Conservation (phyloP, 495 filamentous ascomycete genomes). For the Talaromyces proteolyticus region DNA sequence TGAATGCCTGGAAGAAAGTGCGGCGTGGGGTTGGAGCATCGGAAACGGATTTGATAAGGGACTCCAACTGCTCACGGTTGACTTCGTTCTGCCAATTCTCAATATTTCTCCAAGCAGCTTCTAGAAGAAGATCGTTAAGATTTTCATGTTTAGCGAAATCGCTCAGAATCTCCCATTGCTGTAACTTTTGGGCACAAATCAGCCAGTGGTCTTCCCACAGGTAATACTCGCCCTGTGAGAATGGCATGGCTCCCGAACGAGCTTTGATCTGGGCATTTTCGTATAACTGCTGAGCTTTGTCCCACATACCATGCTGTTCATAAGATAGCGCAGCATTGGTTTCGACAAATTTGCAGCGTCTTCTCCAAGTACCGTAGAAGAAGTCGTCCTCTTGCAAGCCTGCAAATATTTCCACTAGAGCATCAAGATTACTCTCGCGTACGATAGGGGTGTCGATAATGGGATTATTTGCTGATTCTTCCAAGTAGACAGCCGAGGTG, state of each 20-base stretch:
- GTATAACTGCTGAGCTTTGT: conserved; percentile 93
- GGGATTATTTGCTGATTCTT: conserved; percentile 76
- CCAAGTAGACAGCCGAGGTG: conserved; percentile 74
- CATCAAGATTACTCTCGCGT: conserved; percentile 90
- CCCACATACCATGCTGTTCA: conserved; percentile 99
- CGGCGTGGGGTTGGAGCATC: conserved; percentile 92
- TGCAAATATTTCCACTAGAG: conserved; percentile 84
- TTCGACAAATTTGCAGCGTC: conserved; percentile 90
- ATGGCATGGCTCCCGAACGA: conserved; percentile 83
- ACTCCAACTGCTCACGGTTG: conserved; percentile 82
- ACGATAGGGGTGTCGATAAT: conserved; percentile 76
- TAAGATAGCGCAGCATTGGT: conserved; percentile 95
- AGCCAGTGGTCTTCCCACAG: conserved; percentile 99
- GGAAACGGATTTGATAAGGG: conserved; percentile 89
- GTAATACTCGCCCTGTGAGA: conserved; percentile 96
- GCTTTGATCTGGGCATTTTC: conserved; percentile 96
- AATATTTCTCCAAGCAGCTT: conserved; percentile 88
- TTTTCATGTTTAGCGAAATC: conserved; percentile 99
- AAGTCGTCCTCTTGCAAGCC: conserved; percentile 89
- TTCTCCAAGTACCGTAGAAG: conserved; percentile 96
- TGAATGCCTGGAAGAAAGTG: conserved; percentile 96
- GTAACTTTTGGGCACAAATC: conserved; percentile 92
- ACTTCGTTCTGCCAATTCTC: conserved; percentile 86
- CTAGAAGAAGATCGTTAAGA: conserved; percentile 91
- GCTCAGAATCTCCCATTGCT: conserved; percentile 95